Evolutionary conservation across 495 filamentous ascomycete genomes (phyloP).

Genomic region (Aspergillus sclerotioniger): DNA sequence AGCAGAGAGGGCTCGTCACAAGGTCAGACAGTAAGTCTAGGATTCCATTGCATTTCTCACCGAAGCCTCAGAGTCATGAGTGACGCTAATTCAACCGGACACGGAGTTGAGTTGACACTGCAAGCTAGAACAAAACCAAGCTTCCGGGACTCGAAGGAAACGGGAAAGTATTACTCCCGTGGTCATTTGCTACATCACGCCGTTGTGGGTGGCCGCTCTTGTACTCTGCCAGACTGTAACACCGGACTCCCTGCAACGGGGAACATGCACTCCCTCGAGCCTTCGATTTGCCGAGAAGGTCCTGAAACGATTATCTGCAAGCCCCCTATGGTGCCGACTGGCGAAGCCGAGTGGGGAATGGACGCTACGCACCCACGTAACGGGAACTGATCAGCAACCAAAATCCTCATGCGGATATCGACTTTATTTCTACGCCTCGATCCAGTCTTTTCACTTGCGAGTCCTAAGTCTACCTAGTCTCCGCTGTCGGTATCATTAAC

Average conservation of each 20-base stretch:
- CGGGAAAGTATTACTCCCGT: no score
- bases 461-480: background rate
- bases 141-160: no score
- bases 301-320: background rate
- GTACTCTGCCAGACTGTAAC: background rate
- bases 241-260: background rate
- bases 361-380: background rate
- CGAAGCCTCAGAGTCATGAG: no score
- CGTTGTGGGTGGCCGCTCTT: background rate
- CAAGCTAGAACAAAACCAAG: no score
- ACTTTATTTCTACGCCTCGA: background rate
- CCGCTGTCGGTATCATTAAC: background rate
- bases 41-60: no score
- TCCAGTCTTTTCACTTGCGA: background rate
- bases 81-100: no score
- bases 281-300: background rate
- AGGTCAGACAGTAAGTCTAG: no score
- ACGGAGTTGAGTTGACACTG: no score
- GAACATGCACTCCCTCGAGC: background rate
- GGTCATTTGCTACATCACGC: background rate
- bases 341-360: background rate
- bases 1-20: no score
- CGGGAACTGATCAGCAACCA: background rate
- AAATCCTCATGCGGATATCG: background rate
- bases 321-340: background rate